phyloP scores from a whole-genome alignment of 352 stramenopile species.

The Globisporangium nagaii region DNA sequence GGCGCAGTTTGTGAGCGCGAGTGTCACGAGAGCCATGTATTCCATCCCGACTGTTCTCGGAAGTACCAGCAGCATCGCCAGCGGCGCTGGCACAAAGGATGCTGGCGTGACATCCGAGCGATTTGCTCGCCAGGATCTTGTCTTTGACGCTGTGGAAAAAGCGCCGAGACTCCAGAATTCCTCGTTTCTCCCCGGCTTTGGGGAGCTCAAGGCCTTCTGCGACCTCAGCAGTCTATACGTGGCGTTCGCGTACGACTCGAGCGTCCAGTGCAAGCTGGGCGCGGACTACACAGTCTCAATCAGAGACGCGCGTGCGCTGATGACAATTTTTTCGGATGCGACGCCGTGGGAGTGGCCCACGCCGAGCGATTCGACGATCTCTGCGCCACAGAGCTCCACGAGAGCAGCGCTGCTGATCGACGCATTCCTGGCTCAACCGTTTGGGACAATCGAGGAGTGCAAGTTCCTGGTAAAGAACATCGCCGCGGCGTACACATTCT shows the following conservation, averaged over 20 bases:
- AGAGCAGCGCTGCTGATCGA: conserved; percentile 39
- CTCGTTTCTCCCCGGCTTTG: conserved; percentile 24
- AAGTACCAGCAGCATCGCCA: neutral
- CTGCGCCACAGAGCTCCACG: conserved; percentile 12
- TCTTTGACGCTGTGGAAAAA: conserved; percentile 15
- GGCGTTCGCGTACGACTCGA: conserved; percentile 27
- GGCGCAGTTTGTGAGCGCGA: conserved; percentile 44
- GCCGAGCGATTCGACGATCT: neutral
- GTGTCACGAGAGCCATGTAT: conserved; percentile 25
- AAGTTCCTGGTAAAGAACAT: conserved; percentile 18
- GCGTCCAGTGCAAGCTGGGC: conserved; percentile 15
- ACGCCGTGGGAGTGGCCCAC: conserved; percentile 22
- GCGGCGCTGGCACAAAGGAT: conserved; percentile 14
- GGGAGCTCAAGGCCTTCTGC: conserved; percentile 45
- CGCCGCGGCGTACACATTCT: conserved; percentile 17
- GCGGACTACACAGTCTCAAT: conserved; percentile 20
- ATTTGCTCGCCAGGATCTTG: conserved; percentile 17
- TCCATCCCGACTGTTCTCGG: conserved; percentile 11
- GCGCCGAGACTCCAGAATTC: conserved; percentile 7
- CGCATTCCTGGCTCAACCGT: conserved; percentile 45
- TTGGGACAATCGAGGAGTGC: conserved; percentile 21
- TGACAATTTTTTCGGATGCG: conserved; percentile 17
- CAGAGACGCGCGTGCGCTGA: conserved; percentile 13
- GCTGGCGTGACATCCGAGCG: conserved; percentile 34
- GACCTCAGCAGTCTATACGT: conserved; percentile 17